phyloP scores from a whole-genome alignment of 75 land plant genomes.

The Gnetum montanum region DNA sequence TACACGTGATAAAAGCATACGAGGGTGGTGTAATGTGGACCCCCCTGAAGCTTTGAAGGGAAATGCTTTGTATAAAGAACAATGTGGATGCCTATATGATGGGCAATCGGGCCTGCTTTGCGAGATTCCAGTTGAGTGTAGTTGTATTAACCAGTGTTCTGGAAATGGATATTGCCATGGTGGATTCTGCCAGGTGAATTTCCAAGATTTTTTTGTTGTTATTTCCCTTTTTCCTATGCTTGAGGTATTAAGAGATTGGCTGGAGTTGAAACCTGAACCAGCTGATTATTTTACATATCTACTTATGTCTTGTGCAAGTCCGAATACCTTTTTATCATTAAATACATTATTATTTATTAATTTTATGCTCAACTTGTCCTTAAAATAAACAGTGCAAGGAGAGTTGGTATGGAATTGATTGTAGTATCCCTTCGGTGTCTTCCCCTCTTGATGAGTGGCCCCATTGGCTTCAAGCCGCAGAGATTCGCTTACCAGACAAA shows the following conservation, averaged over 20 bases:
- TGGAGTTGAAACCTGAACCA: background rate
- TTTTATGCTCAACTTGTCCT: too few relatives aligned
- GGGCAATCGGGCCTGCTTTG: constrained; percentile 55
- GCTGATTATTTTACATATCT: background rate
- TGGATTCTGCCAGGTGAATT: constrained; percentile 73
- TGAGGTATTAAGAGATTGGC: background rate
- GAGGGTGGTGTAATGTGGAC: constrained; percentile 90
- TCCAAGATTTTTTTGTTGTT: too few relatives aligned
- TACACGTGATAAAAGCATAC: constrained; percentile 44
- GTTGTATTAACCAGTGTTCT: constrained; percentile 83
- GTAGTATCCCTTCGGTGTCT: constrained; percentile 66
- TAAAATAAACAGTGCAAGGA: constrained; percentile 58
- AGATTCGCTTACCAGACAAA: constrained; percentile 23
- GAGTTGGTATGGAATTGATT: constrained; percentile 87
- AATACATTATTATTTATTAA: too few relatives aligned
- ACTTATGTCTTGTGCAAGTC: background rate
- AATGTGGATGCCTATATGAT: constrained; percentile 92
- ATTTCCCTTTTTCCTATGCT: constrained; percentile 8
- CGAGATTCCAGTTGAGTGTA: constrained; percentile 50
- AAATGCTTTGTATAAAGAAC: constrained; percentile 44
- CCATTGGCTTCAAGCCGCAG: constrained; percentile 62
- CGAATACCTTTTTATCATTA: too few relatives aligned
- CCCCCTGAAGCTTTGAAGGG: constrained; percentile 50
- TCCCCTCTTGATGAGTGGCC: constrained; percentile 53
- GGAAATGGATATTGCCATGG: constrained; percentile 78